Evolutionary conservation across 345 rosid species (phyloP), one percentile per base, ranked within the genome.

Genomic region (Pistacia integerrima): DNA sequence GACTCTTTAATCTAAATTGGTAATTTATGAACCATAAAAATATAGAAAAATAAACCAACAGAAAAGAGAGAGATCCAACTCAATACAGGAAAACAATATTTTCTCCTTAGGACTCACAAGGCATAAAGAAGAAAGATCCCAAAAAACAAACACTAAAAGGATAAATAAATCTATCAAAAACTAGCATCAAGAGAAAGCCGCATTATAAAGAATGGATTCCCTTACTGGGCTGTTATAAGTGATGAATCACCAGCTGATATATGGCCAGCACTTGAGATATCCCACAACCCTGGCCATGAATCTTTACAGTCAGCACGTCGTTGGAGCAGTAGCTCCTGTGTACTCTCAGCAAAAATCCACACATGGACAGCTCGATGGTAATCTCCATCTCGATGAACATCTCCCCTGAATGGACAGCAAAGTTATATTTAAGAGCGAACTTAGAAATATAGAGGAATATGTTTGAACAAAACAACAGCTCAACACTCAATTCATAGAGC

Each of bases 181-280:
- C 33, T 11, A 44, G 25, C 7, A 38, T 36, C 22, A 46, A 33
- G 11, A 30, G 17, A 16, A 57, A 12, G 6, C 18, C 67, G 5
- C 35, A 8, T 8, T 46, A 46, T 64, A 25, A 76, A 64, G 12
- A 36, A 35, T 13, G 11, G 72, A 35, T 58, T 67, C 0, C 70
- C 82, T 82, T 67, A 95, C 98, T 87, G 93, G 0, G 98, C 98
- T 1, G 98, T 77, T 22, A 88, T 17, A 69, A 95, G 90, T 0
- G 98, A 89, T 1, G 99, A 83, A 83, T 87, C 95, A 66, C 94
- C 95, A 17, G 99, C 97, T 77, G 96, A 86, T 2, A 95, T 87
- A 82, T 95, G 97, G n/a, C 99, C 98, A 74, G 98, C 98, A 79
- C 99, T 90, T 33, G 99, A 94, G 75, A 91, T 88, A 79, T 95